phyloP scores from a whole-genome alignment of 2,329 filamentous ascomycete species.

The Rhynchosporium agropyri region DNA sequence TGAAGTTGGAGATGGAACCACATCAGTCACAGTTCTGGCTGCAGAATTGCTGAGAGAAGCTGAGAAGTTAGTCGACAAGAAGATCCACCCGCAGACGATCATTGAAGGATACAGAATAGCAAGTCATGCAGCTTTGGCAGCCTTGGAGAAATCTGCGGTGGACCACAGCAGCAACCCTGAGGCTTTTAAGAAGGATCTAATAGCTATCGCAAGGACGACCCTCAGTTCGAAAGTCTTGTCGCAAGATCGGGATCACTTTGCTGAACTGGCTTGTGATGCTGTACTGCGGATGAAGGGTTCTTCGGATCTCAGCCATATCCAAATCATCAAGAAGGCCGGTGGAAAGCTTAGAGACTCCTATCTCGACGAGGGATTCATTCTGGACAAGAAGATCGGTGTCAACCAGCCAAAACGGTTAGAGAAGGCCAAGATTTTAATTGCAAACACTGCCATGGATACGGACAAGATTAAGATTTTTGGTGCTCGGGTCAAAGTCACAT shows the following conservation, averaged over 20 bases:
- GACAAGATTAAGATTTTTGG: slow-evolving; percentile 99
- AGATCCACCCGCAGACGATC: slow-evolving; percentile 99
- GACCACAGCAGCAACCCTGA: slow-evolving; percentile 84
- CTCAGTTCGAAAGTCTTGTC: slow-evolving; percentile 96
- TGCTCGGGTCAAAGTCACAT: slow-evolving; percentile 92
- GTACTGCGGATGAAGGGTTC: slow-evolving; percentile 88
- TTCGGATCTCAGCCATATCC: slow-evolving; percentile 94
- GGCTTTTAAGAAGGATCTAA: slow-evolving; percentile 85
- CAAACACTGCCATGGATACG: slow-evolving; percentile 99
- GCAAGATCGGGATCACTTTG: slow-evolving; percentile 91
- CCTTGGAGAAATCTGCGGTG: slow-evolving; percentile 80
- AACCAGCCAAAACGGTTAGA: slow-evolving; percentile 97
- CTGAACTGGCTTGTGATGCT: slow-evolving; percentile 85
- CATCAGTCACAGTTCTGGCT: slow-evolving; percentile 93
- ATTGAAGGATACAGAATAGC: slow-evolving; percentile 99
- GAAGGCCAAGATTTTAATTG: slow-evolving; percentile 97
- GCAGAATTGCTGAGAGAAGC: slow-evolving; percentile 95
- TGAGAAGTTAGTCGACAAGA: slow-evolving; percentile 95
- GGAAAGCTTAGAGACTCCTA: slow-evolving; percentile 98
- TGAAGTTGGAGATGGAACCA: slow-evolving; percentile 97
- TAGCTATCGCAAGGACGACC: slow-evolving; percentile 90
- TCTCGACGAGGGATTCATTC: slow-evolving; percentile 95
- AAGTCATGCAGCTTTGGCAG: slow-evolving; percentile 81
- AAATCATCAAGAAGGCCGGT: slow-evolving; percentile 99
- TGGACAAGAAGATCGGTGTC: slow-evolving; percentile 98